A percentile compares a stretch with the other conserved stretches of the same genome.
Conservation (phyloP, 768 basidiomycete genomes). For the Tephrocybe sp. region DNA sequence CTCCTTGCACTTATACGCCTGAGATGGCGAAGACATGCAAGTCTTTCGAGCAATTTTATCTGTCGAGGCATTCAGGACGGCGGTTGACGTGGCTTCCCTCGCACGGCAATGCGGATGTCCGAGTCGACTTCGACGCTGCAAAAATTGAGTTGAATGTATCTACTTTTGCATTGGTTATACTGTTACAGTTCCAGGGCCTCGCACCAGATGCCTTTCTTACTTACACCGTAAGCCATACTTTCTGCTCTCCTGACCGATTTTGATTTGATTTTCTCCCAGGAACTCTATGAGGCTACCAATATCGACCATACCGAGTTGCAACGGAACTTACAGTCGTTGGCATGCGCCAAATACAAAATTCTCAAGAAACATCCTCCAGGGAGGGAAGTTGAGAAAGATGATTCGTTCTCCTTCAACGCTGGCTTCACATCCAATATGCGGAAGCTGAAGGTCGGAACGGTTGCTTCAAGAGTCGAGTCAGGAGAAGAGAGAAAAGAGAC, state of each 20-base stretch:
- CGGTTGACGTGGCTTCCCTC: constrained; percentile 91
- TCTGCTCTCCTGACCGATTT: neutral
- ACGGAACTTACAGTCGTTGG: constrained; percentile 93
- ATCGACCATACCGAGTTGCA: constrained; percentile 80
- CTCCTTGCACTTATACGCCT: constrained; percentile 68
- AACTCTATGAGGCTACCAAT: constrained; percentile 74
- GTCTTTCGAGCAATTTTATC: constrained; percentile 89
- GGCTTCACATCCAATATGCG: constrained; percentile 80
- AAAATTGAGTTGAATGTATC: constrained; percentile 92
- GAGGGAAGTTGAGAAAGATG: constrained; percentile 72
- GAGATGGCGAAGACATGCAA: constrained; percentile 63
- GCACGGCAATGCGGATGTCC: constrained; percentile 88
- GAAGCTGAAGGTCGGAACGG: constrained; percentile 90
- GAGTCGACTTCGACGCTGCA: constrained; percentile 73
- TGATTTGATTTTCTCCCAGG: constrained; percentile 45
- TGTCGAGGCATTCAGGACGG: constrained; percentile 85
- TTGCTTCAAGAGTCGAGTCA: constrained; percentile 86
- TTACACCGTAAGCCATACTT: constrained; percentile 57
- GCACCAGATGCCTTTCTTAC: constrained; percentile 68
- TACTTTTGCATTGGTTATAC: constrained; percentile 83
- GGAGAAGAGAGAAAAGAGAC: constrained; percentile 90
- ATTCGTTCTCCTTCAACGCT: constrained; percentile 88
- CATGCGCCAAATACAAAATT: constrained; percentile 92
- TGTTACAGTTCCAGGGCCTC: constrained; percentile 82
- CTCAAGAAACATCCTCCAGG: constrained; percentile 89